These are phyloP conservation scores for Henckelia pumila DNA, from an alignment of 257 asterid species.

Conservation along the genomic window DNA sequence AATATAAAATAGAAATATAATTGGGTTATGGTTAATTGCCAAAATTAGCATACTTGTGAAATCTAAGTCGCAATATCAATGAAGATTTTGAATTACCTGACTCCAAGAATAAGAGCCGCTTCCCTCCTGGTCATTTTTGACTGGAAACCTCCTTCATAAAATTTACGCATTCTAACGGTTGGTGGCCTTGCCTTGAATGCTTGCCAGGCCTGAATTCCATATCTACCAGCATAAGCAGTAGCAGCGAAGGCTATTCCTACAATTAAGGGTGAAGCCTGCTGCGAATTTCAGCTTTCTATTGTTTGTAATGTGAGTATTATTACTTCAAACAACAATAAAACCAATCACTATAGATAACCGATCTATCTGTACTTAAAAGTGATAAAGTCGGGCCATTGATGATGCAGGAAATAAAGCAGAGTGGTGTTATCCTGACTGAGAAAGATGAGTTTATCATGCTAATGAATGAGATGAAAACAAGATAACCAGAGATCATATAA, in stretches of 20 bases:
- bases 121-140: constrained; percentile 40
- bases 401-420: background rate
- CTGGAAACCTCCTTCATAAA: constrained; percentile 44
- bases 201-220: constrained; percentile 47
- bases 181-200: constrained; percentile 41
- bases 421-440: background rate
- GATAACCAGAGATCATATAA: background rate
- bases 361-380: background rate
- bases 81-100: constrained; percentile 25
- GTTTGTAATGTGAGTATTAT: no score
- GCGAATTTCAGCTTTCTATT: constrained; percentile 5
- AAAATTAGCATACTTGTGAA: background rate
- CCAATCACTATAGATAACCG: background rate
- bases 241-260: constrained; percentile 45
- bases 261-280: constrained; percentile 39
- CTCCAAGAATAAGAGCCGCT: constrained; percentile 42
- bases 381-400: background rate
- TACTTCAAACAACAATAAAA: background rate
- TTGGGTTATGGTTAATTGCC: background rate
- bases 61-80: background rate
- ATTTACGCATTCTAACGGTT: constrained; percentile 25
- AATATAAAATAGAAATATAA: background rate
- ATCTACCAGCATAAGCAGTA: constrained; percentile 42
- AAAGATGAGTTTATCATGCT: background rate
- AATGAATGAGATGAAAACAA: no score